Evolutionary conservation across 768 basidiomycete species (phyloP), one percentile per base, ranked within the genome.

Genomic region (Cystofilobasidium ferigula): DNA sequence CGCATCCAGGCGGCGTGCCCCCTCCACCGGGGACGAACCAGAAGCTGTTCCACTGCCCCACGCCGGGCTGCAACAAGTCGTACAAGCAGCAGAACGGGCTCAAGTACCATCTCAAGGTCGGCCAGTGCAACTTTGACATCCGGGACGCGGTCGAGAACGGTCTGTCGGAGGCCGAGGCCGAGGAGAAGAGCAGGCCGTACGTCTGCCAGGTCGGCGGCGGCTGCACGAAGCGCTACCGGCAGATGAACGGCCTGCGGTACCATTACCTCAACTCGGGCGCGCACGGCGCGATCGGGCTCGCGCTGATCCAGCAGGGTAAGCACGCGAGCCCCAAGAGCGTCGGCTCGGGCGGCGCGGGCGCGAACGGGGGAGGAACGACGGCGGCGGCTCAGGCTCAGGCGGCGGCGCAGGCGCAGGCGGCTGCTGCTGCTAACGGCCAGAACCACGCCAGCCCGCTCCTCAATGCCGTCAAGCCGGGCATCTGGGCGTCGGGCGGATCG

Each of bases 11-110:
- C 7, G 65, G 65, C 18, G 53, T 67, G 20, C 65, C 65, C 26
- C 60, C 65, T 38, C 65, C 65, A 35, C 65, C 65, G 18, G 59
- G 60, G 4, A 56, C 67, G 22, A 61, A 61, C 20, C 61, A 68
- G 26, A 71, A 71, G 61, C 77, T 76, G 12, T 78, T 74, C 73
- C 68, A 84, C 56, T 97, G 92, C 79, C 92, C 92, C 13, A 93
- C 93, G 75, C 85, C 88, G 0, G 90, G 91, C 70, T 97, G 92
- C 80, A 90, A 88, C 79, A 97, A 97, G 81, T 83, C 83, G 60
- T 95, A 94, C 80, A 94, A 94, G 80, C 91, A 94, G 77, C 89
- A 89, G 48, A 95, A 95, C 71, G 85, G 92, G 14, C 80, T 97
- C 72, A 94, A 95, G 79, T 92, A 93, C 77, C 89, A 93, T 76